Evolutionary conservation across 345 rosid genomes (phyloP).

Genomic region (Arabidopsis arenosa): DNA sequence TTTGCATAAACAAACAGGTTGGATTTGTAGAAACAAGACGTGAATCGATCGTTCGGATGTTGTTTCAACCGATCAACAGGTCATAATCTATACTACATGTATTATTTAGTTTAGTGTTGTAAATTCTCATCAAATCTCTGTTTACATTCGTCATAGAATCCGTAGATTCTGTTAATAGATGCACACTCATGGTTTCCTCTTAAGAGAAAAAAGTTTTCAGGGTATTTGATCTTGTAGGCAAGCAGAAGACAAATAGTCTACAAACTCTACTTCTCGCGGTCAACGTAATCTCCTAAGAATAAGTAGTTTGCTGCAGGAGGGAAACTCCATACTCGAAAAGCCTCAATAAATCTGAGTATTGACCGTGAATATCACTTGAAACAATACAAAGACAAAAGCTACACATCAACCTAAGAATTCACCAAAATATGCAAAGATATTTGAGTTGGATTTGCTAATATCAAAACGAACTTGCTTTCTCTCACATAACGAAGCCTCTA

Average conservation of each 20-base stretch:
- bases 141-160: slow-evolving; percentile 44
- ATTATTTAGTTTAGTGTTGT: too few species aligned
- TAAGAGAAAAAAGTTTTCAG: slow-evolving; percentile 36
- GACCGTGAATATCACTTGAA: slow-evolving; percentile 58
- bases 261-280: slow-evolving; percentile 40
- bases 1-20: too few species aligned
- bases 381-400: slow-evolving; percentile 1
- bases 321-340: slow-evolving; percentile 60
- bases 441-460: too few species aligned
- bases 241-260: slow-evolving; percentile 41
- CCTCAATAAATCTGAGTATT: slow-evolving; percentile 46
- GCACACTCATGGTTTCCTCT: slow-evolving; percentile 43
- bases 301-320: slow-evolving; percentile 57
- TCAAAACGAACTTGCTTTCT: not conserved
- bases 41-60: too few species aligned
- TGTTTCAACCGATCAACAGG: too few species aligned
- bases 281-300: slow-evolving; percentile 42
- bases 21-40: too few species aligned
- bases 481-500: not conserved
- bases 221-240: slow-evolving; percentile 45
- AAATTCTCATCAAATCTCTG: too few species aligned
- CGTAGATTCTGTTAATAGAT: slow-evolving; percentile 44
- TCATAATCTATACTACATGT: too few species aligned
- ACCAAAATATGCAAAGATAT: not conserved
- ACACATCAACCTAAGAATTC: not conserved